Evolutionary conservation across 495 filamentous ascomycete genomes (phyloP), one percentile per base, ranked within the genome.

Genomic region (Penicillium ucsense): DNA sequence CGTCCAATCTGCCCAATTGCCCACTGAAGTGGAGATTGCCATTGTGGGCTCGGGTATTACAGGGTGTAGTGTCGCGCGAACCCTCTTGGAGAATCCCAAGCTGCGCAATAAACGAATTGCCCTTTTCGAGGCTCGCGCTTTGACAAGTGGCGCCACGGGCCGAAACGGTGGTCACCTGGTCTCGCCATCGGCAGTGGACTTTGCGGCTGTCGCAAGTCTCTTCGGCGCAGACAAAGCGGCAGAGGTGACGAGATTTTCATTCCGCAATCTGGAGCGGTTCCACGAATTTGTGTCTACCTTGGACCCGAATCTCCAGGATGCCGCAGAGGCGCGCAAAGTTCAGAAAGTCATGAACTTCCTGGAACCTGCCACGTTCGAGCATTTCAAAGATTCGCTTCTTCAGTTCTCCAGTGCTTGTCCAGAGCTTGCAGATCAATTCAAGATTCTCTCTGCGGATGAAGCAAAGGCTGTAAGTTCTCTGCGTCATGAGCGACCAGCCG

Each of bases 11-110:
- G n/a, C 10, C 1, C 31, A 44, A 29, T 35, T 50, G 29, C 47
- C 47, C 10, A 6, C 33, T 7, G 11, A 38, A n/a, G 30, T 32
- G 5, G 47, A 50, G 5, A 38, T 50, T 45, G 47, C 41, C 41
- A 50, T 50, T 8, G 30, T 50, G 32, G 47, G 47, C 28, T 50
- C 47, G 10, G 47, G 47, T 20, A 39, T 50, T 6, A 44, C 47
- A 11, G 47, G 41, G 6, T 50, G 47, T 29, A 45, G 47, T 31
- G 41, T 39, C 4, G 30, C 41, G 7, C 32, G 43, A 9, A 39
- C 40, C 6, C n/a, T 50, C 0, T 29, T 50, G 34, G 32, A 30
- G 20, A 37, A 39, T 32, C 28, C 33, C 12, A 33, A 41, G 9
- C 37, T 40, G 32, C 30, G 32, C 28, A 48, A 48, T 8, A 48